Base-by-base conservation (phyloP, 805 yeast species). In the Phaffomyces thermotolerans region DNA sequence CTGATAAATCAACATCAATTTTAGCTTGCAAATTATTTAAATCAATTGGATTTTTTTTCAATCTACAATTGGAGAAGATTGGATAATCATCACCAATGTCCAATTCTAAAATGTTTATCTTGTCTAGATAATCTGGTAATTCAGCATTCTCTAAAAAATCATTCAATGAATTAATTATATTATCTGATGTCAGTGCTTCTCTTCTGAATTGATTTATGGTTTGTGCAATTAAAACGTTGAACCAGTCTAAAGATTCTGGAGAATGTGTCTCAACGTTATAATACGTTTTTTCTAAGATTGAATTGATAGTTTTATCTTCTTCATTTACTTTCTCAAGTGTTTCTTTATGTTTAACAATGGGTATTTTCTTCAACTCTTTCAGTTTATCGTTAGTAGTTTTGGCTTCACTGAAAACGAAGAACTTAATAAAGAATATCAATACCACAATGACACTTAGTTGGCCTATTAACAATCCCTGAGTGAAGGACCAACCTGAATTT, bases 11-110 rank as follows among this genome's bases (percentile, higher is more conserved):
- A 30, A 90, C 95, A 62, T 90, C 96, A 29, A 90, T 89, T 52
- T 84, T 86, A 1, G 95, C 96, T 58, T 89, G 95, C 68, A 76
- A 60, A 36, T 64, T 74, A 32, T 69, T 69, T 20, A 64, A 57
- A 18, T 75, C 69, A 2, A 68, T 68, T 20, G 74, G 73, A 43
- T 76, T 73, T 47, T 78, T 79, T 49, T 72, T 72, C 33, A 93
- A 85, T 40, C 95, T 73, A 63, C 99, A 93, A 58, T 93, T 93
- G 44, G 95, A 85, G 59, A 93, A 86, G 41, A 93, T 86, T 4
- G 99, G 99, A 59, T 82, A 93, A 62, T 90, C 97, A 59, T 88
- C 86, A 30, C 99, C 99, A 45, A 93, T 81, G 54, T 89, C 91
- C 23, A 93, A 79, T 56, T 91, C 97, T 1, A 90, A 84, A 39